A percentile compares a stretch with the other conserved stretches of the same genome.
phyloP scores from a whole-genome alignment of 345 rosid species.

The Salix brachista region DNA sequence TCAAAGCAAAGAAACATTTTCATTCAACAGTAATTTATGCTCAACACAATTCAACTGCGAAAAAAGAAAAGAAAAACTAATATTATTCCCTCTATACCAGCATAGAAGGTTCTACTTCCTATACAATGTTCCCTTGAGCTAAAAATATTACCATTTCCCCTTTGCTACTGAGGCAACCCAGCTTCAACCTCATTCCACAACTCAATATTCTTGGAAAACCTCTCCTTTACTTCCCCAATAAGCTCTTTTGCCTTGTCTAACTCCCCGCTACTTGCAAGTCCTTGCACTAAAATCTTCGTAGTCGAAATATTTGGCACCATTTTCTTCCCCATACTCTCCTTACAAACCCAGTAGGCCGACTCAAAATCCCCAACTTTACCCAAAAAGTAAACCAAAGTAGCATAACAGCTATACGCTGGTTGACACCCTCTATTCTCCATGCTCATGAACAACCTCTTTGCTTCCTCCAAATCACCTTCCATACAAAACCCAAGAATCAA shows the following conservation, averaged over 20 bases:
- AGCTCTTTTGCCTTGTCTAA: slow-evolving; percentile 62
- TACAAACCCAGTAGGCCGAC: slow-evolving; percentile 49
- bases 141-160: not conserved
- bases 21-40: not conserved
- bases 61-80: not conserved
- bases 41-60: not conserved
- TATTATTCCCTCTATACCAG: not conserved
- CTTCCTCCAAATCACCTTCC: slow-evolving; percentile 62
- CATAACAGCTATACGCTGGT: slow-evolving; percentile 54
- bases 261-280: slow-evolving; percentile 47
- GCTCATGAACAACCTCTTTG: slow-evolving; percentile 50
- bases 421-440: slow-evolving; percentile 49
- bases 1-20: not conserved
- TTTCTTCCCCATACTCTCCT: slow-evolving; percentile 56
- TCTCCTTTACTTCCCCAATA: slow-evolving; percentile 47
- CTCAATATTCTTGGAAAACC: slow-evolving; percentile 42
- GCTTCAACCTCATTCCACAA: slow-evolving; percentile 85
- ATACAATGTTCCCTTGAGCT: not conserved
- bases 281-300: slow-evolving; percentile 66
- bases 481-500: slow-evolving; percentile 76
- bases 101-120: not conserved
- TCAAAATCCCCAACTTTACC: slow-evolving; percentile 65
- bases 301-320: slow-evolving; percentile 64
- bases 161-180: slow-evolving; percentile 45
- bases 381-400: slow-evolving; percentile 49